phyloP scores from a whole-genome alignment of 2,329 filamentous ascomycete species.

The Cryphonectria japonica region DNA sequence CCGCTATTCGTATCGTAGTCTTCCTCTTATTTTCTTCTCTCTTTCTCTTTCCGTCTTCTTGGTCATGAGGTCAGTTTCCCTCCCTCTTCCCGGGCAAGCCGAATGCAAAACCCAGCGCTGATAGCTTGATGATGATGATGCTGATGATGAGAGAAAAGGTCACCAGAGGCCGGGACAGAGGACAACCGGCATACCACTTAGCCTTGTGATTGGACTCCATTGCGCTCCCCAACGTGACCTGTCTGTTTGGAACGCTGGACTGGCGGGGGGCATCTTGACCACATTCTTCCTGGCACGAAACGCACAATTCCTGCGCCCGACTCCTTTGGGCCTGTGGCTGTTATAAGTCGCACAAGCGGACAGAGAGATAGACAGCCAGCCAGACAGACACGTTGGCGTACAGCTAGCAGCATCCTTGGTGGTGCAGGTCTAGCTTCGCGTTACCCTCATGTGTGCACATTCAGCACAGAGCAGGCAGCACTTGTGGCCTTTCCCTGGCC shows the following conservation, averaged over 20 bases:
- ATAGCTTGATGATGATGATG: neutral
- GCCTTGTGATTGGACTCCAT: no score
- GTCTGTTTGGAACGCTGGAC: neutral
- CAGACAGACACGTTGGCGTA: conserved; percentile 13
- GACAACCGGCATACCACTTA: neutral
- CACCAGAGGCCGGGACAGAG: neutral
- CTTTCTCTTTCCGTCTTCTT: no score
- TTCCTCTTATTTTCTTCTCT: neutral
- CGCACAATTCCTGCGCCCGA: conserved; percentile 23
- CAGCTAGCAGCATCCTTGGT: conserved; percentile 10
- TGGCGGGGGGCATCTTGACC: conserved; percentile 11
- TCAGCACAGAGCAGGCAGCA: conserved; percentile 2
- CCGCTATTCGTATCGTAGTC: neutral
- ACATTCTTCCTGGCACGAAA: conserved; percentile 6
- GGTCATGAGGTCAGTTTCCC: neutral
- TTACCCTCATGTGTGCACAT: neutral
- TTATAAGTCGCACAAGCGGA: conserved; percentile 3
- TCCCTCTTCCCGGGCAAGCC: neutral
- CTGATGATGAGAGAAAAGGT: no score
- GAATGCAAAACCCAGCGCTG: neutral
- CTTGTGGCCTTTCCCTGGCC: neutral
- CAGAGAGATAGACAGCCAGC: conserved; percentile 12
- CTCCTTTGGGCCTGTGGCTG: conserved; percentile 8
- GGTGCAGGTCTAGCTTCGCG: conserved; percentile 17
- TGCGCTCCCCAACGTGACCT: neutral